A percentile compares a stretch with the other conserved stretches of the same genome.
Evolutionary conservation across 2,329 filamentous ascomycete genomes (phyloP).

Genomic region (Neofusicoccum kwambonambiense): DNA sequence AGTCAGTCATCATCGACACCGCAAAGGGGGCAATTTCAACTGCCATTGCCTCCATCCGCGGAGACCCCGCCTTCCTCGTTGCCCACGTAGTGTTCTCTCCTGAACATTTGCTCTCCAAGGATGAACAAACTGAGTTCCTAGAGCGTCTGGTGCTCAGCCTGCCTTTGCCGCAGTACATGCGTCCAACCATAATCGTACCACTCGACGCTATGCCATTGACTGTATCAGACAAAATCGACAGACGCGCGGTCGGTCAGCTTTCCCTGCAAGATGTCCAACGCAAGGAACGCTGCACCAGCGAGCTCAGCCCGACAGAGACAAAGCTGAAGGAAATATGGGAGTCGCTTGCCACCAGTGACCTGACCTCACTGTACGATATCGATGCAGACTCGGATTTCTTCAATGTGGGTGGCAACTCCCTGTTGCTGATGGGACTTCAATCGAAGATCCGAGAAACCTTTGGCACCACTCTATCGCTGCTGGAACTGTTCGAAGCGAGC

Average conservation of each 20-base stretch:
- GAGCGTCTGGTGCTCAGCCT: background rate
- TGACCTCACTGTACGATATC: background rate
- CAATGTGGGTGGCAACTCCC: constrained; percentile 36
- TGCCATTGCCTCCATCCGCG: no score
- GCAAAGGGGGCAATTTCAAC: constrained; percentile 42
- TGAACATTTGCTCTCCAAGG: background rate
- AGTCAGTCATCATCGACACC: constrained; percentile 5
- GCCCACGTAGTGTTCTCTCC: constrained; percentile 33
- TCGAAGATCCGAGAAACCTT: constrained; percentile 32
- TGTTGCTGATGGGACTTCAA: constrained; percentile 34
- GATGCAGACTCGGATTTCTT: constrained; percentile 31
- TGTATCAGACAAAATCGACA: constrained; percentile 42
- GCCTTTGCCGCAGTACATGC: constrained; percentile 78
- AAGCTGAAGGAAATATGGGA: constrained; percentile 46
- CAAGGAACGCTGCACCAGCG: no score
- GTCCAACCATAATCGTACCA: constrained; percentile 67
- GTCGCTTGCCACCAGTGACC: background rate
- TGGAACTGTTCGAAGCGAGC: constrained; percentile 10
- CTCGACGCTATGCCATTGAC: constrained; percentile 55
- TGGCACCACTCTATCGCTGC: constrained; percentile 19
- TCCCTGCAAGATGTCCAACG: no score
- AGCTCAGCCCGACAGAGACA: no score
- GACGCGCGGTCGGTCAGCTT: constrained; percentile 72
- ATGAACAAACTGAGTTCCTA: background rate
- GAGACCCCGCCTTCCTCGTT: constrained; percentile 21